Evolutionary conservation across 305 asterid genomes (phyloP), one percentile per base, ranked within the genome.

Genomic region (Fraxinus baroniana): DNA sequence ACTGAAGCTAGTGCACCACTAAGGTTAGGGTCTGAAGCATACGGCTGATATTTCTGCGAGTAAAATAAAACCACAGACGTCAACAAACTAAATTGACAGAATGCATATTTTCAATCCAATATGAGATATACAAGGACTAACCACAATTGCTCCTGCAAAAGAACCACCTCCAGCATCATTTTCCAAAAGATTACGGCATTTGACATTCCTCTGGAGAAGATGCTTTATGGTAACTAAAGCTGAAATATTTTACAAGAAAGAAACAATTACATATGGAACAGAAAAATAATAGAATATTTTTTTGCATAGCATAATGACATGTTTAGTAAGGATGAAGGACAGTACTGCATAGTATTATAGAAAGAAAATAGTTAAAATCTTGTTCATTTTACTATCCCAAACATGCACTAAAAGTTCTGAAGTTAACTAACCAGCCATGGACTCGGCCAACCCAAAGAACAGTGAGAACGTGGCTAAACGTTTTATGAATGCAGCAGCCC

Each of bases 111-210:
- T n/a, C 15, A 36, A 8, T 2, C 82, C 41, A 44, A 71, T 32
- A 52, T 76, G 22, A 78, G 79, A 62, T 70, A 75, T 71, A 26
- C 26, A 12, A 32, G 78, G 28, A 22, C 98, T 90, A 89, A 96
- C 99, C 80, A 97, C 89, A 18, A 96, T 88, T 44, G 91, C 91
- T 83, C 99, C 98, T 20, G 98, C 93, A 73, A 96, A 97, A 78
- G 97, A 93, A 80, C 99, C 98, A 78, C 99, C 99, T 41, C 98
- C 99, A 72, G 94, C 90, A 77, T 96, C 98, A 80, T 91, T 96
- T 91, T 94, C 99, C 81, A 96, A 90, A 84, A 96, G 88, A 83
- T 92, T 93, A 41, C 97, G 95, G 87, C 98, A 94, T 86, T 92
- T 94, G 86, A 84, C 87, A 81, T 93, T 96, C 95, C 90, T 96